These are phyloP conservation scores for Acacia pycnantha DNA, from an alignment of 331 rosid genomes.

Conservation along the genomic window DNA sequence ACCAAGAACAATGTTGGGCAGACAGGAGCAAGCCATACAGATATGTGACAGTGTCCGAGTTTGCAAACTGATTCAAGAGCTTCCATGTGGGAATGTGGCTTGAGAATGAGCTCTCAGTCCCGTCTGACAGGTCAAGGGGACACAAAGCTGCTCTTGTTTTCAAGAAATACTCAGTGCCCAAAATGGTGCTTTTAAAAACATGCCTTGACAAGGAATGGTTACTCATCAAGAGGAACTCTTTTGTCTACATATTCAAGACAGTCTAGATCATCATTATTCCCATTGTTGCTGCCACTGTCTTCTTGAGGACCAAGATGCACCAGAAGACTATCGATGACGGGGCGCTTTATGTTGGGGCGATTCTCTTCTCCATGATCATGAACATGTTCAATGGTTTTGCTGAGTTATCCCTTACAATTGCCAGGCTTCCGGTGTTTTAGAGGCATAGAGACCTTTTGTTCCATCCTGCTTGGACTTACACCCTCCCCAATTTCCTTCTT, in stretches of 20 bases:
- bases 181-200: slow-evolving; percentile 61
- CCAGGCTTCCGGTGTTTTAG: slow-evolving; percentile 91
- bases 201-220: slow-evolving; percentile 85
- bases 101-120: slow-evolving; percentile 52
- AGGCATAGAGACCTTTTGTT: slow-evolving; percentile 89
- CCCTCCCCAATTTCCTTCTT: slow-evolving; percentile 71
- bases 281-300: slow-evolving; percentile 60
- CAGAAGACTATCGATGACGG: slow-evolving; percentile 45
- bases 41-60: slow-evolving; percentile 62
- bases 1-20: slow-evolving; percentile 95
- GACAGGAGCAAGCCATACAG: slow-evolving; percentile 61
- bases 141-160: slow-evolving; percentile 84
- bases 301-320: slow-evolving; percentile 69
- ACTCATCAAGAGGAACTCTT: slow-evolving; percentile 74
- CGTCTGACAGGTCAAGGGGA: slow-evolving; percentile 61
- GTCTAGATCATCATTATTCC: slow-evolving; percentile 67
- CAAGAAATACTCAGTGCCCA: slow-evolving; percentile 54
- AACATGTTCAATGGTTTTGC: slow-evolving; percentile 92
- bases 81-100: slow-evolving; percentile 71
- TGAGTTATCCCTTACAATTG: slow-evolving; percentile 73
- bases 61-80: slow-evolving; percentile 56
- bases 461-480: slow-evolving; percentile 91
- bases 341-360: slow-evolving; percentile 64
- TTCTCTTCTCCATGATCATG: slow-evolving; percentile 53
- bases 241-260: slow-evolving; percentile 77